phyloP scores from a whole-genome alignment of 345 rosid species.

The Clarkia xantiana region DNA sequence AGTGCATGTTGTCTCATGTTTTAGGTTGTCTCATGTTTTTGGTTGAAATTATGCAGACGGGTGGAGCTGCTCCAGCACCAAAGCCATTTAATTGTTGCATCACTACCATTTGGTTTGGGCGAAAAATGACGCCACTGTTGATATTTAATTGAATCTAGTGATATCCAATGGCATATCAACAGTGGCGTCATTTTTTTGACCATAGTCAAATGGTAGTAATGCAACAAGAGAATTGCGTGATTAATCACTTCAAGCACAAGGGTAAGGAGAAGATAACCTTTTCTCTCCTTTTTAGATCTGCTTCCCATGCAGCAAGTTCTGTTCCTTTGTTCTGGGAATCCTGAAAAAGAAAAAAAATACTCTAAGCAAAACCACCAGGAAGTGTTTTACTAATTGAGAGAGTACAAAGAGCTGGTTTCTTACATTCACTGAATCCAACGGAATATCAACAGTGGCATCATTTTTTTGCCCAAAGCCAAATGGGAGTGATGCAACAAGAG shows the following conservation, averaged over 20 bases:
- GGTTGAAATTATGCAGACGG: constrained; percentile 33
- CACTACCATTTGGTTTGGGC: constrained; percentile 53
- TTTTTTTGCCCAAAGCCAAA: constrained; percentile 50
- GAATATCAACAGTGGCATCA: constrained; percentile 84
- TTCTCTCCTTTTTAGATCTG: constrained; percentile 81
- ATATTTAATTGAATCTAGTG: constrained; percentile 70
- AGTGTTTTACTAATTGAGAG: neutral
- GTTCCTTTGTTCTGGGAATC: constrained; percentile 57
- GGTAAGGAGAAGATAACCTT: constrained; percentile 20
- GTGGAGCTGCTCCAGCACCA: constrained; percentile 32
- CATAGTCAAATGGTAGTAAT: too few species aligned
- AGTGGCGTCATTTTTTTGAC: too few species aligned
- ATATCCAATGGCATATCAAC: too few species aligned
- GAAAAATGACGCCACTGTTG: constrained; percentile 67
- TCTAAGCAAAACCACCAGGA: constrained; percentile 6
- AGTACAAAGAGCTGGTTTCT: constrained; percentile 6
- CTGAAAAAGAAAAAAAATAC: constrained; percentile 10
- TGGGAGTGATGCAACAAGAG: constrained; percentile 42
- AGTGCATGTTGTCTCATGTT: too few species aligned
- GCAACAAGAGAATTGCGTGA: too few species aligned
- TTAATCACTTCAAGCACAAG: neutral
- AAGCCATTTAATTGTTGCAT: constrained; percentile 33
- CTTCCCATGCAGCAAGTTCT: constrained; percentile 83
- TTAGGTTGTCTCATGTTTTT: too few species aligned
- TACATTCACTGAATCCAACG: constrained; percentile 70